Percentiles rank a stretch among this genome's conserved stretches.
phyloP scores from a whole-genome alignment of 805 yeast genomes.

The Naumovozyma castellii region DNA sequence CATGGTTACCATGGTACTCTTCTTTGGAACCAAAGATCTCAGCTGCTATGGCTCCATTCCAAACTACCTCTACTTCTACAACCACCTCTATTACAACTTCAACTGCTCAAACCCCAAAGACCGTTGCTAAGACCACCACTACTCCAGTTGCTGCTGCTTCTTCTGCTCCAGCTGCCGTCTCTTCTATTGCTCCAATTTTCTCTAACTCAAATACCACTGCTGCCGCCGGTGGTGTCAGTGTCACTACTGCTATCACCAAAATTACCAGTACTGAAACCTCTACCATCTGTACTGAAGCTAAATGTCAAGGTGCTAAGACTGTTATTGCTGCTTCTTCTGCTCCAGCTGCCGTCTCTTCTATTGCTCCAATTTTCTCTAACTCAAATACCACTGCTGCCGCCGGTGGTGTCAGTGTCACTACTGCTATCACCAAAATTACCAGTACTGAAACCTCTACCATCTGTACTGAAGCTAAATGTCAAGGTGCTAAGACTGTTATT shows the following conservation, averaged over 20 bases:
- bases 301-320: conserved; percentile 8
- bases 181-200: conserved; percentile 4
- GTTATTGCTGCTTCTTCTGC: conserved; percentile 9
- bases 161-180: not conserved
- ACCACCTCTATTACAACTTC: conserved; percentile 3
- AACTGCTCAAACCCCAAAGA: conserved; percentile 2
- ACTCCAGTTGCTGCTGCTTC: conserved; percentile 3
- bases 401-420: not conserved
- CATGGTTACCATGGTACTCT: conserved; percentile 30
- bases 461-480: no score
- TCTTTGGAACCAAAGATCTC: conserved; percentile 12
- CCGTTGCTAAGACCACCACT: conserved; percentile 4
- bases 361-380: not conserved
- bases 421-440: not conserved
- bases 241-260: conserved; percentile 1
- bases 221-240: conserved; percentile 1
- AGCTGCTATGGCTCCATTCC: conserved; percentile 3
- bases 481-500: not conserved
- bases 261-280: conserved; percentile 2
- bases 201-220: conserved; percentile 4
- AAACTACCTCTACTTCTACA: conserved; percentile 3
- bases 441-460: not conserved
- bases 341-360: conserved; percentile 4
- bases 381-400: not conserved
- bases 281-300: conserved; percentile 6